Base-by-base conservation (phyloP, 1,139 yeast genomes). In the Blastobotrys indianensis region DNA sequence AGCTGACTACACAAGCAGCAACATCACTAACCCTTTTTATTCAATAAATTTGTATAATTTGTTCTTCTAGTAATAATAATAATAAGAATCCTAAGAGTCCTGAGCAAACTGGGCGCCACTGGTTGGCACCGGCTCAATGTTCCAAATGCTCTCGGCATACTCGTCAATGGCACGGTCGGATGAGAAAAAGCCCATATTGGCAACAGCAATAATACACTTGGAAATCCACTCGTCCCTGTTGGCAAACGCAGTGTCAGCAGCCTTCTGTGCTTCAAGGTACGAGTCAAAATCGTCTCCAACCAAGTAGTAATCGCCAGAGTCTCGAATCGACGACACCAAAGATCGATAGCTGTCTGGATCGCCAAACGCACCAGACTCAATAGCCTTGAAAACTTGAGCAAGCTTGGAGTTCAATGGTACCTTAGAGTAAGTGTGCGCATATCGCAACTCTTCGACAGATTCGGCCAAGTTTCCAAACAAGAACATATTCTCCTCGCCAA, bases 71-170 rank as follows among this genome's bases (percentile, higher is more conserved):
- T 32, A 16, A 13, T 12, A 9, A 32, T n/a, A 32, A 12, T 32
- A 13, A 32, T 32, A 2, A 32, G 11, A 4, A 4, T 11, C 4
- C 4, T 30, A 30, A 30, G 13, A 4, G 13, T 35, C 16, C 23
- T 37, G 41, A n/a, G 46, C 42, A 38, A 43, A 43, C 29, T 42
- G 46, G 5, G 46, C 41, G n/a, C 42, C 41, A 9, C 39, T 40
- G 31, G 42, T 34, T 8, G 47, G 42, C 12, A 58, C 50, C 15
- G 95, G 92, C 68, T 86, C 95, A 53, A 87, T 78, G 61, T 87
- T 84, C 97, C 97, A 90, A 60, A 88, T 87, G 53, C 82, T 79
- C 58, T 86, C 96, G 31, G 97, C 95, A 58, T 88, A 88, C 65
- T 90, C 97, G 57, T 82, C 85, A 61, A 88, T 83, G 64, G 95